A percentile compares a stretch with the other conserved stretches of the same genome.
Conservation (phyloP, 164 flowering plant genomes). For the Warburgia ugandensis region DNA sequence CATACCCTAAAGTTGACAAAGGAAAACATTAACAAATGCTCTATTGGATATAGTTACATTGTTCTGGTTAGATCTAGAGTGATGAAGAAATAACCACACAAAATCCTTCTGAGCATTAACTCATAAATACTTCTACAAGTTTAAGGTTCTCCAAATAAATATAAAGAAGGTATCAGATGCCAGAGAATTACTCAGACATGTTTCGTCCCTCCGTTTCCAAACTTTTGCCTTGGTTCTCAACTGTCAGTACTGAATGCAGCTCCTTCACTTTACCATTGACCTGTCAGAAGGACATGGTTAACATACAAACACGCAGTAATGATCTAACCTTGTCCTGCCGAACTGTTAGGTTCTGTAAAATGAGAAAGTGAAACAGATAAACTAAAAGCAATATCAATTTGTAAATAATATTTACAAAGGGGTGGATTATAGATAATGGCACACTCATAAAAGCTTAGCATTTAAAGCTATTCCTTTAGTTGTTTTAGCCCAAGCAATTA, state of each 20-base stretch:
- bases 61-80: background rate
- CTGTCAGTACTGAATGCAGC: constrained; percentile 30
- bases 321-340: background rate
- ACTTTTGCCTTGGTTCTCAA: constrained; percentile 30
- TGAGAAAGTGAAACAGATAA: background rate
- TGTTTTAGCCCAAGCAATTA: too few relatives aligned
- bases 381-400: background rate
- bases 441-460: background rate
- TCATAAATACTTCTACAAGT: background rate
- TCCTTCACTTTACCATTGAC: constrained; percentile 54
- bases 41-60: background rate
- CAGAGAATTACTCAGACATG: background rate
- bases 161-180: background rate
- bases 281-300: constrained; percentile 18
- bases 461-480: too few relatives aligned
- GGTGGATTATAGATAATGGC: background rate
- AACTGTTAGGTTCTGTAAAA: background rate
- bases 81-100: background rate
- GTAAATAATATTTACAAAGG: background rate
- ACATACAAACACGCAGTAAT: background rate
- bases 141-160: background rate
- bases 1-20: background rate
- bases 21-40: background rate
- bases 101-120: background rate
- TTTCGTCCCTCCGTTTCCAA: constrained; percentile 17